Conservation (phyloP, 352 stramenopile species). For the Peronospora belbahrii region DNA sequence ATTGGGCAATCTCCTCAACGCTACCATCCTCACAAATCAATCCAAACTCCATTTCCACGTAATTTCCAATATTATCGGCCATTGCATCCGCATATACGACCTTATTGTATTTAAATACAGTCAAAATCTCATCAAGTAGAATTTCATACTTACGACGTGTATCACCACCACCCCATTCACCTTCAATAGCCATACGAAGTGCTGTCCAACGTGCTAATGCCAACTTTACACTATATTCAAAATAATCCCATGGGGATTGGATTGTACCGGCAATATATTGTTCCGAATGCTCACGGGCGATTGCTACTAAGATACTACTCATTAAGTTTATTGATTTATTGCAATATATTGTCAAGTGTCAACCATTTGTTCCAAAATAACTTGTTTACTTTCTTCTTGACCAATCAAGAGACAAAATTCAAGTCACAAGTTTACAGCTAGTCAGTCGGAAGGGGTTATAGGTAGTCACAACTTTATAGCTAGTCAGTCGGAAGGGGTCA, state of each 20-base stretch:
- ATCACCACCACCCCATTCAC: slow-evolving; percentile 77
- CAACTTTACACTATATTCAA: slow-evolving; percentile 78
- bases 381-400: too few species aligned
- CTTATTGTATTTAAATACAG: slow-evolving; percentile 81
- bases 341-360: too few species aligned
- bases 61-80: slow-evolving; percentile 54
- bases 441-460: too few species aligned
- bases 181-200: slow-evolving; percentile 77
- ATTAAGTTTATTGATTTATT: too few species aligned
- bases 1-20: slow-evolving; percentile 56
- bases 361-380: too few species aligned
- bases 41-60: slow-evolving; percentile 71
- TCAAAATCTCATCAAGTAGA: slow-evolving; percentile 67
- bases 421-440: too few species aligned
- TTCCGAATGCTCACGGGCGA: slow-evolving; percentile 48
- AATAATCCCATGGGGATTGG: slow-evolving; percentile 76
- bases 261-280: slow-evolving; percentile 43
- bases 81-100: slow-evolving; percentile 58
- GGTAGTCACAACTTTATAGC: too few species aligned
- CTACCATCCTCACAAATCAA: slow-evolving; percentile 75
- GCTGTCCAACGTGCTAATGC: slow-evolving; percentile 71
- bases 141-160: slow-evolving; percentile 78
- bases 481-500: too few species aligned
- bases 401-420: too few species aligned
- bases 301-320: slow-evolving; percentile 46